Evolutionary conservation across 495 filamentous ascomycete species (phyloP), one percentile per base, ranked within the genome.

Genomic region (Astrocystis sublimbata): DNA sequence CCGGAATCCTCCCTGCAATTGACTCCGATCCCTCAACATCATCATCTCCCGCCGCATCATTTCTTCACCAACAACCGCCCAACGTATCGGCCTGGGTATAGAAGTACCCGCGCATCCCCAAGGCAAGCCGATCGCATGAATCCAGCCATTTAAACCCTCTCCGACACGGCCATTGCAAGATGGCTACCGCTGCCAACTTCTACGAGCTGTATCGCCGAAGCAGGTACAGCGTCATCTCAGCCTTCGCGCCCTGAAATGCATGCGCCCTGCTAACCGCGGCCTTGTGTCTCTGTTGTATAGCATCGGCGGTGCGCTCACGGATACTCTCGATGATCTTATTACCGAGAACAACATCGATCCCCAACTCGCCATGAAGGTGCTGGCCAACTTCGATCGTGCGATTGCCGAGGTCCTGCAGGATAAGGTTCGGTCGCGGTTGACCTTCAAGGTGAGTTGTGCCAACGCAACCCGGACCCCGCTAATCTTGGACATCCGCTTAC

Each of bases 171-270:
- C 41, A 31, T 30, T n/a, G 58, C 65, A 65, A 66, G 56, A 72
- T 72, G 70, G 70, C 70, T 4, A 56, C 75, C 24, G 63, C 58
- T 17, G 74, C 80, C 64, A 80, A 84, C 62, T 97, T 90, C 78
- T 98, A 97, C 75, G 94, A 98, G 84, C 86, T 98, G 65, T 98
- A 98, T 75, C 91, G 93, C 67, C 89, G 92, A 79, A 94, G 92
- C 87, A 96, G 92, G 92, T 96, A 91, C 73, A 75, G 65, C 64
- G 56, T 36, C 58, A 55, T 43, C 62, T 55, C n/a, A n/a, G n/a
- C 12, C 30, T 36, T 19, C 51, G n/a, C 7, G 4, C 24, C 6
- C 8, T 35, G 49, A 35, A 52, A 23, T 8, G 30, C 13, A 42
- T 51, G 57, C 46, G 45, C 36, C 30, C 52, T 70, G 60, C 69